Conservation (phyloP, 176 grass and related monocot genomes). For the Lolium multiflorum region DNA sequence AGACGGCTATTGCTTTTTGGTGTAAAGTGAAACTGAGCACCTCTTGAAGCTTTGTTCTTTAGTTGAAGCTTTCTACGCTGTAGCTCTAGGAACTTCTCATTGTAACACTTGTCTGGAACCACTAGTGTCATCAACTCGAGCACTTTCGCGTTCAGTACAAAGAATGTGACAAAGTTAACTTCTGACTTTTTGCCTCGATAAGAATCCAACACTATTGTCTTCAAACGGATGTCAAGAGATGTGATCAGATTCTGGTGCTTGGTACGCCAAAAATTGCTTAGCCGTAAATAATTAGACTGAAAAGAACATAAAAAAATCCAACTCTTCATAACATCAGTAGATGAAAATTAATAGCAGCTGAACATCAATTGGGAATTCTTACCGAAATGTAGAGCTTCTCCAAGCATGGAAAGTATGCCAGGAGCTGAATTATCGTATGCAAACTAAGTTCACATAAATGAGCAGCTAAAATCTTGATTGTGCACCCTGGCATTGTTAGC, state of each 20-base stretch:
- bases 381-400: background rate
- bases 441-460: too few species aligned
- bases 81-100: background rate
- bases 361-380: background rate
- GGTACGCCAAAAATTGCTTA: background rate
- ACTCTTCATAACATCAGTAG: background rate
- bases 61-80: background rate
- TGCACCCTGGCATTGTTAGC: too few species aligned
- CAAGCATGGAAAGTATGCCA: background rate
- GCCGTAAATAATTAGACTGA: background rate
- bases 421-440: background rate
- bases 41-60: background rate
- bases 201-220: background rate
- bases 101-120: too few species aligned
- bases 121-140: background rate
- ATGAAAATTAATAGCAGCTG: background rate
- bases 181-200: background rate
- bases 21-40: background rate
- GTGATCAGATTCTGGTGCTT: background rate
- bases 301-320: background rate
- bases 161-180: background rate
- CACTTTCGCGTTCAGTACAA: background rate
- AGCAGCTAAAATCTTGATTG: too few species aligned
- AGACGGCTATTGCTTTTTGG: background rate
- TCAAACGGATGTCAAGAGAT: background rate